These are phyloP conservation scores for Capsella bursapastoris DNA, from an alignment of 345 rosid species.

Conservation along the genomic window DNA sequence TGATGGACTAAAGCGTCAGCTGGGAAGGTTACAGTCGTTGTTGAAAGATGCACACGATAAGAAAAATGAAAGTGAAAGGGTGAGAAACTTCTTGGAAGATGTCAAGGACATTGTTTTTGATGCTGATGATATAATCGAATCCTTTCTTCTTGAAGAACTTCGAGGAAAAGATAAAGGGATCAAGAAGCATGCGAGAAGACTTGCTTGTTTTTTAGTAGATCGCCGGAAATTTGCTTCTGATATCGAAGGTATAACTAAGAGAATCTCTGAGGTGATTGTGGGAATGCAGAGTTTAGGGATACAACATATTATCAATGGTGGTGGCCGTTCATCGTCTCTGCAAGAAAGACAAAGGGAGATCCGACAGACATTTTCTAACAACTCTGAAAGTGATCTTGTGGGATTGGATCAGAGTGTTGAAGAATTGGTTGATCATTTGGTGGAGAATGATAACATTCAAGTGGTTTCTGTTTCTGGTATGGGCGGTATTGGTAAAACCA, in stretches of 20 bases:
- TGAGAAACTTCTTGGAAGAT: conserved; percentile 42
- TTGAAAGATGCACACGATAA: conserved; percentile 36
- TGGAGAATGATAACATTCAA: not conserved
- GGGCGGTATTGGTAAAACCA: conserved; percentile 63
- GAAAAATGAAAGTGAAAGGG: conserved; percentile 34
- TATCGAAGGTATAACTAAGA: conserved; percentile 32
- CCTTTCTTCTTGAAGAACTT: conserved; percentile 25
- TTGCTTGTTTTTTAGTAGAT: conserved; percentile 15
- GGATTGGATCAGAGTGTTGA: conserved; percentile 47
- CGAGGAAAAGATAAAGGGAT: not conserved
- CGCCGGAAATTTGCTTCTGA: conserved; percentile 6
- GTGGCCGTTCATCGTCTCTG: conserved; percentile 1
- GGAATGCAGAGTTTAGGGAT: conserved; percentile 47
- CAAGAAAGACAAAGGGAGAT: conserved; percentile 23
- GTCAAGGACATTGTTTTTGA: conserved; percentile 38
- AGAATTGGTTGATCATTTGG: conserved; percentile 35
- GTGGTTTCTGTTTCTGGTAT: conserved; percentile 53
- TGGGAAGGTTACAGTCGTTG: conserved; percentile 38
- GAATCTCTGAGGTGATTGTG: conserved; percentile 38
- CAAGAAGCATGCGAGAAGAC: conserved; percentile 17
- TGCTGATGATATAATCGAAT: conserved; percentile 42
- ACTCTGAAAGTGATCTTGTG: conserved; percentile 43
- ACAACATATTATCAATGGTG: conserved; percentile 2
- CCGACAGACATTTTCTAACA: conserved; percentile 40
- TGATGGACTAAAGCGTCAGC: conserved; percentile 29